Base-by-base conservation (phyloP, 2,329 filamentous ascomycete species). In the Trichoderma sp. region DNA sequence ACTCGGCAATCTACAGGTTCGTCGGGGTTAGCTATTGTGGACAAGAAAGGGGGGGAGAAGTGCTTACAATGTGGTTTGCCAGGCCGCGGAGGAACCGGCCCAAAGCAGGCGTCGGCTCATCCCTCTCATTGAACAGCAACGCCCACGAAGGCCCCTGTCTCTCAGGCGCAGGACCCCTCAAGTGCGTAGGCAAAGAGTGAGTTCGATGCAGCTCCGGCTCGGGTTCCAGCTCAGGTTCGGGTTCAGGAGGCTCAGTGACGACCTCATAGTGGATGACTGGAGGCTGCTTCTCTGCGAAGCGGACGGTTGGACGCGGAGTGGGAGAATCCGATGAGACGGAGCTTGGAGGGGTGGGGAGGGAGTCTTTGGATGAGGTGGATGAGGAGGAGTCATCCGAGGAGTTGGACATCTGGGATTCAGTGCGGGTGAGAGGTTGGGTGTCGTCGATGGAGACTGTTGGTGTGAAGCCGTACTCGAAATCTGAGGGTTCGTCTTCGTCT, bases 81-180 rank as follows among this genome's bases (percentile, higher is more conserved):
- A 97, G 84, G 0, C 93, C 93, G 70, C 90, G 85, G 63, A 97
- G 82, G 50, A 96, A 90, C 74, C 94, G 88, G 0, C 88, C 88
- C 17, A 95, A 85, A 66, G 93, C 86, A 62, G 85, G 80, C 0
- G 93, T 95, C 1, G 92, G 89, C 70, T 87, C 85, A 0, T 91
- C 92, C 32, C 90, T 85, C 3, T 85, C 83, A 61, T 92, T 89
- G 77, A 97, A 97, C 3, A 97, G 80, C 11, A 85, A 85, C 6
- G 93, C 92, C 94, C 94, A 97, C 77, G 50, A 26, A 2, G 70
- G 69, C 4, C 26, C 55, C 2, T 47, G 59, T 65, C 65, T 65
- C 30, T 61, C 53, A 4, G 58, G 32, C 17, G 34, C 23, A 20
- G 53, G 17, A 30, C 20, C 6, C 9, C n/a, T 23, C 23, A 20